These are phyloP conservation scores for Magnusiomyces paraingens DNA, from an alignment of 1,139 yeast species.

Conservation along the genomic window DNA sequence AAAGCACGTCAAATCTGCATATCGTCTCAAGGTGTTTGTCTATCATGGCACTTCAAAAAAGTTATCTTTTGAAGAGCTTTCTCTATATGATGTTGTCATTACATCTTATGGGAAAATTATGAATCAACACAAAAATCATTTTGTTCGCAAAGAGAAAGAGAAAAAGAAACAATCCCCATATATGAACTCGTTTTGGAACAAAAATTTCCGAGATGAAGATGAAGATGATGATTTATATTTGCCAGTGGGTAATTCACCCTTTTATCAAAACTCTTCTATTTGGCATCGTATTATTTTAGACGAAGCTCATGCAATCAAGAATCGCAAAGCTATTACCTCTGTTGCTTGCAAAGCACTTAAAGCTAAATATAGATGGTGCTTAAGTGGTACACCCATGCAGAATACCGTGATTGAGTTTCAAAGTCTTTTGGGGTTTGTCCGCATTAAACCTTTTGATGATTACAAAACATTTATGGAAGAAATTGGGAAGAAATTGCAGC, in stretches of 20 bases:
- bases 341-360: conserved; percentile 56
- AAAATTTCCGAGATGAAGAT: no score
- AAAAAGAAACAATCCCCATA: no score
- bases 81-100: conserved; percentile 61
- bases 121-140: conserved; percentile 32
- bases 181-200: no score
- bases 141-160: conserved; percentile 29
- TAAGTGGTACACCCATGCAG: conserved; percentile 95
- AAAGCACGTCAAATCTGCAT: conserved; percentile 48
- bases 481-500: conserved; percentile 51
- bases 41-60: conserved; percentile 49
- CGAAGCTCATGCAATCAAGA: conserved; percentile 88
- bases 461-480: conserved; percentile 51
- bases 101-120: conserved; percentile 74
- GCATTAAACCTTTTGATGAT: conserved; percentile 45
- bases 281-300: conserved; percentile 72
- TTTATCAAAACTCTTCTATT: conserved; percentile 42
- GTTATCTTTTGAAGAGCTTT: conserved; percentile 41
- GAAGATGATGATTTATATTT: conserved; percentile 43
- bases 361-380: conserved; percentile 61
- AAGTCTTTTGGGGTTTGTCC: conserved; percentile 67
- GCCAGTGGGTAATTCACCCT: conserved; percentile 78
- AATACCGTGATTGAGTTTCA: conserved; percentile 73
- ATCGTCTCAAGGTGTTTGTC: conserved; percentile 46
- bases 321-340: conserved; percentile 60